Base-by-base conservation (phyloP, 1,284 basidiomycete species). In the Wallemia mellicola region DNA sequence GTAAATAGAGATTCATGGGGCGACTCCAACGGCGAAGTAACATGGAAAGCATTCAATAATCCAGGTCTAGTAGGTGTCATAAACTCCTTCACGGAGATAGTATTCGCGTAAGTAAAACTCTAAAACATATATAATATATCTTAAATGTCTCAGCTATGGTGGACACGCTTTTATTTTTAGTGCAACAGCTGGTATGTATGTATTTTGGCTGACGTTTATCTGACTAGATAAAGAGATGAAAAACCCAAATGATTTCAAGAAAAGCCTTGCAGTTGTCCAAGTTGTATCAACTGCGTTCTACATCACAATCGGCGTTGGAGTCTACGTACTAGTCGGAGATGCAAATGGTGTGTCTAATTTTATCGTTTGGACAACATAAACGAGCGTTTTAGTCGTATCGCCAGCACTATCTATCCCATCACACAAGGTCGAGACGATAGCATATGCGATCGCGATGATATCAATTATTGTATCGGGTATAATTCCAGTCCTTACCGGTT, bases 171-270 rank as follows among this genome's bases (percentile, higher is more conserved):
- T 30, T 17, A 7, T 17, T 17, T 7, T 17, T 17, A 30, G 17
- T 17, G 28, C 28, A 30, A 30, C n/a, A n/a, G 66, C 66, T 64
- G 68, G 66, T 27, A 64, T 66, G 33, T 67, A 68, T 62, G 64
- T 65, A 19, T 68, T 68, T 63, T 66, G 65, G 28, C 28, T 7
- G 28, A 30, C 17, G 28, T 30, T 30, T n/a, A n/a, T n/a, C n/a
- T n/a, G 17, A 30, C 28, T 7, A 7, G 28, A 7, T 60, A 65
- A 65, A n/a, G 68, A 69, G 65, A 69, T 69, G 68, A 60, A 60
- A 48, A 64, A 65, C 28, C 68, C 68, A 25, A 64, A 66, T 28
- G 67, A 69, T 59, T 69, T 67, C 62, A 67, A 67, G 61, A 69
- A 69, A 61, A 67, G 67, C 11, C 66, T 68, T 59, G 63, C 64